Evolutionary conservation across 768 basidiomycete genomes (phyloP).

Genomic region (Boletellus emodensis): DNA sequence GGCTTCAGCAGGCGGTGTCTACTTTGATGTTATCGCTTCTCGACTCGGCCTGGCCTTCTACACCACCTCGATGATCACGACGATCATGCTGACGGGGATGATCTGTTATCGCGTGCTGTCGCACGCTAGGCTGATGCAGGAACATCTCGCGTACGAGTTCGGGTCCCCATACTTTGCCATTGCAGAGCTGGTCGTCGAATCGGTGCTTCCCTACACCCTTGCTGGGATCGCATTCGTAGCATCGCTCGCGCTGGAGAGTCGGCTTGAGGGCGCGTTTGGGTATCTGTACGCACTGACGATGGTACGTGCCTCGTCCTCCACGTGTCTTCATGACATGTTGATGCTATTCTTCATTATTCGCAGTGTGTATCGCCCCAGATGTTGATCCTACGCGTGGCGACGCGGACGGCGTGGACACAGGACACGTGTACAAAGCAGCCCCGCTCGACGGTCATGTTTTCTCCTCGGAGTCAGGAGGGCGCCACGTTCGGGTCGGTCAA

Average conservation of each 20-base stretch:
- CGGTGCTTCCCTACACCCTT: slow-evolving; percentile 6
- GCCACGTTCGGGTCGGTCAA: neutral
- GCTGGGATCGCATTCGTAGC: slow-evolving; percentile 5
- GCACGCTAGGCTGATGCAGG: neutral
- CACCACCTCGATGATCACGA: neutral
- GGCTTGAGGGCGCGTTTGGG: neutral
- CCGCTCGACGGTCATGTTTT: slow-evolving; percentile 7
- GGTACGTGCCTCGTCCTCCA: no score
- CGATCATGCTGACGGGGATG: neutral
- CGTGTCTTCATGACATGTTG: no score
- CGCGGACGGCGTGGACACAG: slow-evolving; percentile 4
- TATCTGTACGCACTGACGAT: slow-evolving; percentile 2
- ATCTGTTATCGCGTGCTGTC: slow-evolving; percentile 6
- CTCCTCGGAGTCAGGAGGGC: neutral
- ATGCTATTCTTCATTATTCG: neutral
- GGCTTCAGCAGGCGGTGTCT: neutral
- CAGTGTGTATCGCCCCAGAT: slow-evolving; percentile 3
- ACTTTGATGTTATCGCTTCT: neutral
- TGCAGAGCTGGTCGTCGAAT: slow-evolving; percentile 5
- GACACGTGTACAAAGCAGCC: neutral
- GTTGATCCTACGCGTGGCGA: slow-evolving; percentile 8
- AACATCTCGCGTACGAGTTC: neutral
- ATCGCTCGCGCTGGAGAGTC: neutral
- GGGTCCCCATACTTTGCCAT: slow-evolving; percentile 4
- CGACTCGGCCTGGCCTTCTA: slow-evolving; percentile 1